Base-by-base conservation (phyloP, 2,329 filamentous ascomycete genomes). In the Colletotrichum sp. region DNA sequence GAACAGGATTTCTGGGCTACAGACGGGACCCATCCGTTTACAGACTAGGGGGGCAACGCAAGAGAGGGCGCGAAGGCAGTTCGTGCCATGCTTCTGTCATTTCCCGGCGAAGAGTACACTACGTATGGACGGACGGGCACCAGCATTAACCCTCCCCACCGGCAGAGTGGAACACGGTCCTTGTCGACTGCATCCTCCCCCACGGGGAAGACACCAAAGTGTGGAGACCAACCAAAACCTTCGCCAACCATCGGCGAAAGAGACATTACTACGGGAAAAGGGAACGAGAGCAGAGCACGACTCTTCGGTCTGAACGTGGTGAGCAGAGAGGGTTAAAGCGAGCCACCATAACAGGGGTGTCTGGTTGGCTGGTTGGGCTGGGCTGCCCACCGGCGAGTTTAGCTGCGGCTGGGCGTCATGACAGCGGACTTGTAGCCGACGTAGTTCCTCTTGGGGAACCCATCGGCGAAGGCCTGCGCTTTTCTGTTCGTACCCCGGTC, bases 391-490 rank as follows among this genome's bases (percentile, higher is more conserved):
- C 58, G 28, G 58, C 58, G 58, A 52, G 43, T 30, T 21, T 32
- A 34, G 16, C 64, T 66, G 36, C 52, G 21, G 66, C 66, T 69
- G 67, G 67, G 34, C 67, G 26, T 70, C 34, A 30, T 61, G 58
- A 61, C 58, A 34, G 58, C 58, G 58, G 58, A 30, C 28, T 61
- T 61, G 58, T 56, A 30, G 12, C 68, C 68, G 38, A 64, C 21
- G 34, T 30, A 24, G 60, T 73, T 36, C 70, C 70, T 69, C 6
- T 69, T 73, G 9, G 38, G 70, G 70, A 73, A 69, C 38, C 65
- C 56, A 66, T 73, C 70, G 70, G 70, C 70, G 70, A 73, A 55
- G 70, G 65, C 55, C 56, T 55, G 55, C 21, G 24, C 55, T 28
- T 58, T 28, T 24, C 55, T 24, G 55, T 16, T 3, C 12, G 2